Base-by-base conservation (phyloP, 805 yeast species). In the Sungouiozyma intestinalis region DNA sequence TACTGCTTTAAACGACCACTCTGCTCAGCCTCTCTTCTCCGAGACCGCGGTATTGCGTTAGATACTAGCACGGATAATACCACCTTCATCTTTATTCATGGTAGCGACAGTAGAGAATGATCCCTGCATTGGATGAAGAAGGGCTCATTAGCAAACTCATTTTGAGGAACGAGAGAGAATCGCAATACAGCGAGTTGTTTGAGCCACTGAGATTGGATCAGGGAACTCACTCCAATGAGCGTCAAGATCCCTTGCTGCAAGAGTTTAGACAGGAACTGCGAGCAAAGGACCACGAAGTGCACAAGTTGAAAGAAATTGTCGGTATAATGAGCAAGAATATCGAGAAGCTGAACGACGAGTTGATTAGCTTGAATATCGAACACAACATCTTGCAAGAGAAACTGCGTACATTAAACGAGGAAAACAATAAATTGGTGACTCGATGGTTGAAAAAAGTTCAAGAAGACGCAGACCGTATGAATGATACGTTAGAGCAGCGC, bases 291-390 rank as follows among this genome's bases (percentile, higher is more conserved):
- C 37, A 17, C 13, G 64, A 60, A 31, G 51, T 63, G 1, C 38
- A 31, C 1, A 45, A 51, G 4, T 50, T 67, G 33, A 52, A 55
- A 18, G 54, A 52, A 13, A 49, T 58, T n/a, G 48, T 63, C n/a
- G 47, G 48, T 1, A 60, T 69, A 20, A 79, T 77, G 57, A 71
- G 77, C 40, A 71, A 71, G 48, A 70, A 79, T 3, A 69, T 78
- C 16, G 83, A 76, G 45, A 63, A 71, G 27, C 58, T 80, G 35
- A 80, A 79, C 45, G 88, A 85, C 53, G 92, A 84, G 52, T 64
- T 79, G 21, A 65, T 84, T 16, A 71, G 79, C 1, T 53, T 69
- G 45, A 73, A 76, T 40, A 77, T 85, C 34, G 87, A 81, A 53
- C 65, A 62, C 41, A 68, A 67, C 42, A 38, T 67, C 5, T 45